Base-by-base conservation (phyloP, 148 eudicot species). In the Amaranthus palmeri region DNA sequence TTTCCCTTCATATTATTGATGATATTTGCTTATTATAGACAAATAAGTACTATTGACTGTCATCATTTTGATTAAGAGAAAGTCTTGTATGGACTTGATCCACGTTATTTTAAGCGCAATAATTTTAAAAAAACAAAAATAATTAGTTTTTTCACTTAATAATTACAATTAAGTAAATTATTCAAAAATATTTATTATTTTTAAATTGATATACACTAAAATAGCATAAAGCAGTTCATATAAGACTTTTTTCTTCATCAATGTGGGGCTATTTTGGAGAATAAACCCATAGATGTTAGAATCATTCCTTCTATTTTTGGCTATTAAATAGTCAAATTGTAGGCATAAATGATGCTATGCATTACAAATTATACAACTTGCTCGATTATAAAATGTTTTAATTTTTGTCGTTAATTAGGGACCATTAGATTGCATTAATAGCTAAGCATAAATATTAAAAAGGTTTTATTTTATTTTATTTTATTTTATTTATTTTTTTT, bases 401-500 rank as follows among this genome's bases (percentile, higher is more conserved):
- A 14, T 42, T 6, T 7, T 50, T 47, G 3, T 25, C 2, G 36
- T 3, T 7, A 44, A 48, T 63, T 1, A 48, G 1, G 43, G 69
- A 12, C 58, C 48, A 17, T 4, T 7, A 15, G 7, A 11, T 48
- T 54, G 58, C 2, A 61, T 72, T 36, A 42, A 41, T 8, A 3
- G 7, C 46, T 65, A 54, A 42, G 13, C 4, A 17, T 64, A 14
- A 10, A 55, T 54, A 7, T n/a, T 43, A 54, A n/a, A n/a, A n/a
- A 55, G 64, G 71, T 47, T 74, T 74, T 59, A 0, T 25, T 25
- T 25, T 25, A n/a, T n/a, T n/a, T n/a, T n/a, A n/a, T n/a, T n/a
- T n/a, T n/a, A n/a, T n/a, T n/a, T n/a, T n/a, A n/a, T 25, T 25
- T 25, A 25, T 2, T 25, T 25, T 25, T 25, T 25, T 25, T 25